A percentile compares a stretch with the other conserved stretches of the same genome.
Evolutionary conservation across 2,329 filamentous ascomycete species (phyloP).

Genomic region (Cadophora luteo-olivacea): DNA sequence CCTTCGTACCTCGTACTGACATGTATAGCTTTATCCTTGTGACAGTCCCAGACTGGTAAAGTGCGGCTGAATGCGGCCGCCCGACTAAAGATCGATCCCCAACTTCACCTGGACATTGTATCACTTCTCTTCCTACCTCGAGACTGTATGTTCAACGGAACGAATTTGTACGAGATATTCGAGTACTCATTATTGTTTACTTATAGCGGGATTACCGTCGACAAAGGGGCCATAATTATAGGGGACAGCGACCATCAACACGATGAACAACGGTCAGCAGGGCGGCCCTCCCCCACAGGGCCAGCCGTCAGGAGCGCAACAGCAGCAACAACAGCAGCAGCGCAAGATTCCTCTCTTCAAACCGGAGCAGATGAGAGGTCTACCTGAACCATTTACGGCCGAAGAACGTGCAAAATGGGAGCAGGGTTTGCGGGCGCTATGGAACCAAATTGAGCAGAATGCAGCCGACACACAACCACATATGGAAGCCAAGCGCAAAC

Average conservation of each 20-base stretch:
- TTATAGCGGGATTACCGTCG: background rate
- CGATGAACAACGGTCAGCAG: conserved; percentile 41
- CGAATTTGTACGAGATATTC: background rate
- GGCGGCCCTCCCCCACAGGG: conserved; percentile 35
- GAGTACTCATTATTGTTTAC: background rate
- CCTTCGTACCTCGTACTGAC: too few relatives aligned
- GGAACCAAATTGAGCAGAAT: conserved; percentile 56
- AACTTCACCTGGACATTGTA: conserved; percentile 7
- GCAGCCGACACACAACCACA: conserved; percentile 57
- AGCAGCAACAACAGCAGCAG: conserved; percentile 32
- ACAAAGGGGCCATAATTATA: background rate
- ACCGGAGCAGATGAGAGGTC: conserved; percentile 44
- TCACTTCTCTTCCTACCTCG: conserved; percentile 1
- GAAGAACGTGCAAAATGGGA: conserved; percentile 67
- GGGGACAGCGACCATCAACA: conserved; percentile 2
- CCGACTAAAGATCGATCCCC: background rate
- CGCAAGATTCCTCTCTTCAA: conserved; percentile 37
- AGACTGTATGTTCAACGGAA: background rate
- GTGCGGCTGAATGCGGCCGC: conserved; percentile 17
- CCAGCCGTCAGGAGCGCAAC: conserved; percentile 34
- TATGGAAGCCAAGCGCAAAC: conserved; percentile 60
- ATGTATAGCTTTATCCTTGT: background rate
- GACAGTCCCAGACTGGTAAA: background rate
- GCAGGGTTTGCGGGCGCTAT: conserved; percentile 59
- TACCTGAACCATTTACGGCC: conserved; percentile 50